These are phyloP conservation scores for Acer saccharum DNA, from an alignment of 345 rosid species.

Conservation along the genomic window DNA sequence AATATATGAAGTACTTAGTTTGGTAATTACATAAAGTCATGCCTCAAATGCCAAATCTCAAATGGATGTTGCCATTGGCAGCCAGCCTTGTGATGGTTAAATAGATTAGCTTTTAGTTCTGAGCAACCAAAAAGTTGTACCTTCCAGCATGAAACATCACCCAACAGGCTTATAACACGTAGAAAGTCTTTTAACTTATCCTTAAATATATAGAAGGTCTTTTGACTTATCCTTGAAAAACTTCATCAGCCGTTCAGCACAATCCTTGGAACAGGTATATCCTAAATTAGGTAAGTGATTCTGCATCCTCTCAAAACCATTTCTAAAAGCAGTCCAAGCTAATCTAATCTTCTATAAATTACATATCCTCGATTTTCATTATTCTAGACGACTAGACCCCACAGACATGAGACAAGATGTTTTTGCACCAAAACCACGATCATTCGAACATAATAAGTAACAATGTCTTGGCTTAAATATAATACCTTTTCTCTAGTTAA, in stretches of 20 bases:
- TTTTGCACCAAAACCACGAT: background rate
- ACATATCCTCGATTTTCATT: background rate
- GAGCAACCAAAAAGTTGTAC: background rate
- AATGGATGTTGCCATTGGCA: background rate
- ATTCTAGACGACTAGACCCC: background rate
- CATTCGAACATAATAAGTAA: background rate
- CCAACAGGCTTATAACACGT: too few relatives aligned
- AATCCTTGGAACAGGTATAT: background rate
- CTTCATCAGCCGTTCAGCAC: background rate
- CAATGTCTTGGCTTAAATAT: background rate
- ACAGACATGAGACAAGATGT: background rate
- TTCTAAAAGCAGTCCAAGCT: background rate
- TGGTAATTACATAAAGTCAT: background rate
- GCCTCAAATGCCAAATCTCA: background rate
- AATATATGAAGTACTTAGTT: background rate
- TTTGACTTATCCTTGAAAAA: too few relatives aligned
- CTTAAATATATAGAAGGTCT: too few relatives aligned
- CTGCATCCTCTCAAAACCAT: background rate
- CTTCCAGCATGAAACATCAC: background rate
- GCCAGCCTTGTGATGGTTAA: too few relatives aligned
- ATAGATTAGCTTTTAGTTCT: too few relatives aligned
- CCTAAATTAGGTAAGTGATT: background rate
- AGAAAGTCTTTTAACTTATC: too few relatives aligned
- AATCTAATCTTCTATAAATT: background rate
- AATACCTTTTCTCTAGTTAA: background rate